These are phyloP conservation scores for Melanomma pulvis-pyrius DNA, from an alignment of 495 filamentous ascomycete species.

Conservation along the genomic window DNA sequence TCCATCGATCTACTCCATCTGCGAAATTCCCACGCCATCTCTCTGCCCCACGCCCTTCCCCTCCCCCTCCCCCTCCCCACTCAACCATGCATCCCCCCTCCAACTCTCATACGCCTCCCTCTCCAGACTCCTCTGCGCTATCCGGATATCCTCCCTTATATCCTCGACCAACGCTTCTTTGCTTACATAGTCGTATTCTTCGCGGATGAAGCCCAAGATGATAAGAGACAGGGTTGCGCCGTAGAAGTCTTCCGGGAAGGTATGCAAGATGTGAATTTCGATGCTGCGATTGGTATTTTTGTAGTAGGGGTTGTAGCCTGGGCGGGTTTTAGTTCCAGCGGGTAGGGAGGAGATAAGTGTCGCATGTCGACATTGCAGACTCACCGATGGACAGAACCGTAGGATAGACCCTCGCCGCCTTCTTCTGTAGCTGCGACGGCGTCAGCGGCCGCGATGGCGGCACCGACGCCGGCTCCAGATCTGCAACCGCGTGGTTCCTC, in stretches of 20 bases:
- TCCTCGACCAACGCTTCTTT: slow-evolving; percentile 83
- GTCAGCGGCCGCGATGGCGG: slow-evolving; percentile 16
- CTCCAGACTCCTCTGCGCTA: slow-evolving; percentile 72
- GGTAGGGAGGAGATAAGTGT: slow-evolving; percentile 87
- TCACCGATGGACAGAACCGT: slow-evolving; percentile 81
- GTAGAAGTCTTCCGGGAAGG: slow-evolving; percentile 80
- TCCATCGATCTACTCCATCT: slow-evolving; percentile 15
- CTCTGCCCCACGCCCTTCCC: slow-evolving; percentile 17
- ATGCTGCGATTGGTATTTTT: slow-evolving; percentile 33
- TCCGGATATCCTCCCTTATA: slow-evolving; percentile 84
- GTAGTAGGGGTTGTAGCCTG: slow-evolving; percentile 26
- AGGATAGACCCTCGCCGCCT: slow-evolving; percentile 58
- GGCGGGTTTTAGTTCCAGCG: slow-evolving; percentile 82
- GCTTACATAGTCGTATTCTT: slow-evolving; percentile 84
- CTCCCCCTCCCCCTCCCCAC: slow-evolving; percentile 29
- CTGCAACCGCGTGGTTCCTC: slow-evolving; percentile 25
- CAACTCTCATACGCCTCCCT: slow-evolving; percentile 66
- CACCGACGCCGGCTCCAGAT: slow-evolving; percentile 8
- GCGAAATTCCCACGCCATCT: slow-evolving; percentile 28
- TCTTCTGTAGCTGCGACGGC: background rate
- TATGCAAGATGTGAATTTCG: slow-evolving; percentile 89
- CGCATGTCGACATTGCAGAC: background rate
- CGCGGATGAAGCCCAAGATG: slow-evolving; percentile 83
- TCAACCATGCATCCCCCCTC: slow-evolving; percentile 53
- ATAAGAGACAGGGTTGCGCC: slow-evolving; percentile 72